Evolutionary conservation across 352 stramenopile genomes (phyloP), one percentile per base, ranked within the genome.

Genomic region (Pythium insidiosum): DNA sequence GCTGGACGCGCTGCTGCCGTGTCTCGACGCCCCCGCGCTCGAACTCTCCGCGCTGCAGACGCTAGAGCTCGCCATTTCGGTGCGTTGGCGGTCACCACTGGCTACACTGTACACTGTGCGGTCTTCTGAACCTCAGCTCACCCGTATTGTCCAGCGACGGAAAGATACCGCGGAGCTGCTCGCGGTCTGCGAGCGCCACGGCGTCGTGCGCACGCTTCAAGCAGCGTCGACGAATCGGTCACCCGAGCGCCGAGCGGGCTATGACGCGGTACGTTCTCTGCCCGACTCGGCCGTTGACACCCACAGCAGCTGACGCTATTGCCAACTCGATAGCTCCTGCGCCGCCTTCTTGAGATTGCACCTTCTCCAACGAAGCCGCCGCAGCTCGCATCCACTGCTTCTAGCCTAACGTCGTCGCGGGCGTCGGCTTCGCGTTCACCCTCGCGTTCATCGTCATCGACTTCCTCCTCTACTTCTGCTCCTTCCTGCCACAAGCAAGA

Each of bases 21-120:
- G n/a, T 5, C 46, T 88, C 10, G 52, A 45, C 18, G 64, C 56
- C 54, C 61, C 83, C 15, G 40, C 48, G 5, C 61, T 86, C 15
- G 76, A 86, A 52, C 30, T 67, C 5, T 38, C 57, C 21, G 56
- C 71, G 43, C 61, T 88, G 25, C 66, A 77, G 21, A 61, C 71
- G 47, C 58, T 88, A 22, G 43, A 81, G 41, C 26, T 83, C 28
- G 9, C 15, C 28, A 33, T 33, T 9, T 9, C 28, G 9, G 28
- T n/a, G n/a, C n/a, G n/a, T n/a, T n/a, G n/a, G n/a, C n/a, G n/a
- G n/a, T n/a, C n/a, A n/a, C n/a, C n/a, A n/a, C n/a, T n/a, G n/a
- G n/a, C n/a, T n/a, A n/a, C n/a, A n/a, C n/a, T n/a, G n/a, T n/a
- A n/a, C n/a, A n/a, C n/a, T n/a, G n/a, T n/a, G n/a, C n/a, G n/a